phyloP scores from a whole-genome alignment of 495 filamentous ascomycete genomes.

The Elaphomyces granulatus region DNA sequence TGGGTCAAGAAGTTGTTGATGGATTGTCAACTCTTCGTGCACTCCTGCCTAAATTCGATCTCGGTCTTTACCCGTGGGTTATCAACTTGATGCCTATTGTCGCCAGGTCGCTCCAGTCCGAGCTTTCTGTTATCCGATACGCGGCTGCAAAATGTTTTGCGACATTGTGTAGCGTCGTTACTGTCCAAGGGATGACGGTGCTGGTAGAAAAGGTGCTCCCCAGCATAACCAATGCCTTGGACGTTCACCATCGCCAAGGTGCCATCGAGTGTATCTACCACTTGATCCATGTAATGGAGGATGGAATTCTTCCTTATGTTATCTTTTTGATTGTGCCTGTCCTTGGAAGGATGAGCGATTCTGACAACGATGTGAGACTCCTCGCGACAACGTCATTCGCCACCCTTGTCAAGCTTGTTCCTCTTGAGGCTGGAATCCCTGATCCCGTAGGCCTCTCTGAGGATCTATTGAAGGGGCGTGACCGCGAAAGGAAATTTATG shows the following conservation, averaged over 20 bases:
- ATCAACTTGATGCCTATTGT: constrained; percentile 73
- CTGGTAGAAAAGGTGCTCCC: constrained; percentile 87
- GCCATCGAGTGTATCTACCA: constrained; percentile 91
- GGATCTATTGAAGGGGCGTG: constrained; percentile 74
- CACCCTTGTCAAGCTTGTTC: constrained; percentile 93
- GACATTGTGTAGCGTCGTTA: constrained; percentile 91
- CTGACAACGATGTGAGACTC: constrained; percentile 84
- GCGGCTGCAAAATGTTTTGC: constrained; percentile 96
- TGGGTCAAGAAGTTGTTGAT: constrained; percentile 88
- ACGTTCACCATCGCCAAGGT: constrained; percentile 78
- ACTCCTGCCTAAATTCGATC: constrained; percentile 68
- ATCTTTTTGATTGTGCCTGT: constrained; percentile 99
- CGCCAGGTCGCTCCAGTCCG: constrained; percentile 69
- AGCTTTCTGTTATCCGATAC: constrained; percentile 83
- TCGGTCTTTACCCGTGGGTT: constrained; percentile 60
- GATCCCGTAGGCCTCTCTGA: constrained; percentile 88
- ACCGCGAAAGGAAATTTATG: constrained; percentile 90
- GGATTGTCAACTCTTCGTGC: constrained; percentile 84
- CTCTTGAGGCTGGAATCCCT: constrained; percentile 93
- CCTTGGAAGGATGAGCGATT: constrained; percentile 96
- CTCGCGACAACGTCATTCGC: constrained; percentile 96
- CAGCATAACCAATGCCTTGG: constrained; percentile 72
- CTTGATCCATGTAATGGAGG: constrained; percentile 95
- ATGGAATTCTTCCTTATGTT: constrained; percentile 88
- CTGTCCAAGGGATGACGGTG: constrained; percentile 87